phyloP scores from a whole-genome alignment of 1,139 yeast species.

The Yamadazyma dendronema region DNA sequence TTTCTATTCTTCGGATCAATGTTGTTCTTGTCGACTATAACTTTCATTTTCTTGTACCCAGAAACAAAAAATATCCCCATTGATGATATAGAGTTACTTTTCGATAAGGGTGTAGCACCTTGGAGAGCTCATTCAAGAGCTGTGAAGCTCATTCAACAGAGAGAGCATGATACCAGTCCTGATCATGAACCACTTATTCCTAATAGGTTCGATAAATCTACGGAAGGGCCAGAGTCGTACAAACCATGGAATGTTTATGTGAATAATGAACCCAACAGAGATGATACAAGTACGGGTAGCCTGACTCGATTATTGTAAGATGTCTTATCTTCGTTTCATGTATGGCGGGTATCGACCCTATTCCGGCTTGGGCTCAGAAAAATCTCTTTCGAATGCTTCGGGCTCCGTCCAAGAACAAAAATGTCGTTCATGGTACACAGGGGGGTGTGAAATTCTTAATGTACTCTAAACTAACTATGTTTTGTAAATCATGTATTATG shows the following conservation, averaged over 20 bases:
- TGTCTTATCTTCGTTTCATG: neutral
- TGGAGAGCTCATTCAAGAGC: conserved; percentile 16
- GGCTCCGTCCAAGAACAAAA: too few relatives aligned
- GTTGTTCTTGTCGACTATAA: conserved; percentile 32
- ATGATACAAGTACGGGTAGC: conserved; percentile 2
- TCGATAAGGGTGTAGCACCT: conserved; percentile 21
- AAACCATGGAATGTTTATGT: neutral
- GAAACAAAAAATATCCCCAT: conserved; percentile 47
- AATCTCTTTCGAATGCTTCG: too few relatives aligned
- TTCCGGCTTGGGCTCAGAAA: too few relatives aligned
- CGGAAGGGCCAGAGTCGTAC: too few relatives aligned
- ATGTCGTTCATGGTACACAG: too few relatives aligned
- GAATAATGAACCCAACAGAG: neutral
- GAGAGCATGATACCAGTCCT: conserved; percentile 2
- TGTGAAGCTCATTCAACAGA: conserved; percentile 7
- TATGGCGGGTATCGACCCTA: neutral
- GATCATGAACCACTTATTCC: neutral
- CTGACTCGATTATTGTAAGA: conserved; percentile 1
- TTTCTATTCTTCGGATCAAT: conserved; percentile 44
- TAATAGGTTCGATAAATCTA: too few relatives aligned
- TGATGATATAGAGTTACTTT: conserved; percentile 42
- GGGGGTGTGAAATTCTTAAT: too few relatives aligned
- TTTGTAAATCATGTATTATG: too few relatives aligned
- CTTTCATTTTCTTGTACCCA: conserved; percentile 39
- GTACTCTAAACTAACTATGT: too few relatives aligned